These are phyloP conservation scores for Plasmodium inui DNA, from an alignment of 169 alveolate species.

Conservation along the genomic window DNA sequence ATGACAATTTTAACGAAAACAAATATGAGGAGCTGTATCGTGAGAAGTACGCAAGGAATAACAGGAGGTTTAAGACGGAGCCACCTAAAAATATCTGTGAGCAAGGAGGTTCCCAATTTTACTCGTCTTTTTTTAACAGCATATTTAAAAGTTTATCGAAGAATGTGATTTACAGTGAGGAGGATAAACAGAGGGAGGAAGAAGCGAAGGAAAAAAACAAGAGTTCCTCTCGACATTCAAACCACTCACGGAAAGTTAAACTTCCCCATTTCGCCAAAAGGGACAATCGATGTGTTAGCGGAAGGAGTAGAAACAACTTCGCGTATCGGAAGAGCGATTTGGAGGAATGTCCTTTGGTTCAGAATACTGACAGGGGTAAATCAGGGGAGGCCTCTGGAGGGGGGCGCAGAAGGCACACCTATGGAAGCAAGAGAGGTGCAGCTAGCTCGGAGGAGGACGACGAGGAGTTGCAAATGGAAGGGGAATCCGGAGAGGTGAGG, in stretches of 20 bases:
- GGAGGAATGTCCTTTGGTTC: not conserved
- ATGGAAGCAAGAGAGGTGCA: not conserved
- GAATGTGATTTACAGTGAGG: conserved; percentile 7
- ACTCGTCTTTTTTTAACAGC: conserved; percentile 39
- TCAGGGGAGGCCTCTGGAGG: not conserved
- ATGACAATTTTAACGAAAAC: conserved; percentile 62
- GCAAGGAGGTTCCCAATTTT: not conserved
- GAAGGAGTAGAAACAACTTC: not conserved
- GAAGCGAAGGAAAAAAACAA: not conserved
- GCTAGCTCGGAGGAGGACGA: not conserved
- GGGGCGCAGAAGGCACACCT: not conserved
- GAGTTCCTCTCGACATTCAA: not conserved
- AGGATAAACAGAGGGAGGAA: not conserved
- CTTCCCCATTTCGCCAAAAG: not conserved
- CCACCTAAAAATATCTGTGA: conserved; percentile 33
- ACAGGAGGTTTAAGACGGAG: conserved; percentile 58
- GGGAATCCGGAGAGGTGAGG: not conserved
- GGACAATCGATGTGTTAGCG: not conserved
- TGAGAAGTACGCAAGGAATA: conserved; percentile 30
- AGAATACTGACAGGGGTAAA: not conserved
- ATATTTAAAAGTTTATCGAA: conserved; percentile 33
- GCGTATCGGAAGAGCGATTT: not conserved
- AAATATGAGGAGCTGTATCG: conserved; percentile 7
- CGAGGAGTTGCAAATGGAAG: not conserved
- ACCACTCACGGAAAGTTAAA: not conserved